A percentile compares a stretch with the other conserved stretches of the same genome.
Evolutionary conservation across 2,329 filamentous ascomycete species (phyloP).

Genomic region (Xylariales sp.): DNA sequence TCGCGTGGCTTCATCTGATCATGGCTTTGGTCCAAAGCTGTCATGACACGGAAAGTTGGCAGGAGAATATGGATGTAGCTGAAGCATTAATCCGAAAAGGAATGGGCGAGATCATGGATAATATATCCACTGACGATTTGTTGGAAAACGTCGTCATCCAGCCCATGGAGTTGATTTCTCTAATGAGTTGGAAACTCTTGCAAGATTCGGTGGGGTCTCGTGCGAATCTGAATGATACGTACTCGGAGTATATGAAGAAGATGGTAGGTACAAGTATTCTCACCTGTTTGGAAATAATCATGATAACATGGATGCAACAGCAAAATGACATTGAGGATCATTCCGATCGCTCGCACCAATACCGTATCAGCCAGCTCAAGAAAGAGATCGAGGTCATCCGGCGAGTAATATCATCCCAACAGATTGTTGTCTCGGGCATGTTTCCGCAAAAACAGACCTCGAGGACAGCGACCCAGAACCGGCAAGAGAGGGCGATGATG

Average conservation of each 20-base stretch:
- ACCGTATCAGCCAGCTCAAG: constrained; percentile 34
- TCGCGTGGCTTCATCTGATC: constrained; percentile 38
- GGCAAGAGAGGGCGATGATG: constrained; percentile 18
- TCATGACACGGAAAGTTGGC: constrained; percentile 19
- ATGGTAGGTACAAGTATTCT: constrained; percentile 27
- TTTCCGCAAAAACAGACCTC: constrained; percentile 11
- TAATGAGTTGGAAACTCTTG: constrained; percentile 34
- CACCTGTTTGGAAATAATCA: constrained; percentile 2
- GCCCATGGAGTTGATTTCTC: constrained; percentile 37
- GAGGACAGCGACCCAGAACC: constrained; percentile 13
- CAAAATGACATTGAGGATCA: constrained; percentile 36
- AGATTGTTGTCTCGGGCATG: constrained; percentile 24
- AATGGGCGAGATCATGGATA: constrained; percentile 31
- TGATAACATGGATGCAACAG: constrained; percentile 26
- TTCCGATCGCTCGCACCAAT: constrained; percentile 36
- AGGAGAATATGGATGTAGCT: constrained; percentile 25
- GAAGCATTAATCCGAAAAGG: constrained; percentile 28
- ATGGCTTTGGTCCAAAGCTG: constrained; percentile 30
- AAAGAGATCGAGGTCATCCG: constrained; percentile 36
- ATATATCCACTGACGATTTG: constrained; percentile 26
- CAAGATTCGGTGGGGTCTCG: constrained; percentile 32
- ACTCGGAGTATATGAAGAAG: constrained; percentile 36
- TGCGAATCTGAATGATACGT: constrained; percentile 35
- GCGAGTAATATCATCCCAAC: constrained; percentile 30
- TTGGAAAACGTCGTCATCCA: constrained; percentile 33